Evolutionary conservation across 257 asterid genomes (phyloP).

Genomic region (Eustoma russellianum): DNA sequence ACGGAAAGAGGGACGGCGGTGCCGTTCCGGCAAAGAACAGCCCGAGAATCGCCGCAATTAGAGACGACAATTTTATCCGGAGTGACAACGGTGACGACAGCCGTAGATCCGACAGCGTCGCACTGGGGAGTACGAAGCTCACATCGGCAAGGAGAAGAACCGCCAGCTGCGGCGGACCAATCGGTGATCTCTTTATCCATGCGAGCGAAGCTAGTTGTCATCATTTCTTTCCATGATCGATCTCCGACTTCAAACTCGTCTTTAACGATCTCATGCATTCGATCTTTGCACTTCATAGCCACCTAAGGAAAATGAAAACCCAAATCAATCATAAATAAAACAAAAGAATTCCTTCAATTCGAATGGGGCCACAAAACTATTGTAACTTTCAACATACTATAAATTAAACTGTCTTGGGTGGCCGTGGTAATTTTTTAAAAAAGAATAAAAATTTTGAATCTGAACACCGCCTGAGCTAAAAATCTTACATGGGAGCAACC

Average conservation of each 20-base stretch:
- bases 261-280: conserved; percentile 87
- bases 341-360: too few relatives aligned
- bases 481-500: conserved; percentile 91
- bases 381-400: not conserved
- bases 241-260: conserved; percentile 39
- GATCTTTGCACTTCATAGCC: conserved; percentile 65
- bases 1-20: conserved; percentile 71
- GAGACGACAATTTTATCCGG: conserved; percentile 72
- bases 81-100: conserved; percentile 71
- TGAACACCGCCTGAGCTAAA: not conserved
- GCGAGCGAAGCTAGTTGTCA: conserved; percentile 48
- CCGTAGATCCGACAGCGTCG: conserved; percentile 97
- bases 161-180: conserved; percentile 19
- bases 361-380: too few relatives aligned
- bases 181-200: conserved; percentile 73
- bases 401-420: too few relatives aligned
- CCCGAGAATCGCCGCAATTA: conserved; percentile 95
- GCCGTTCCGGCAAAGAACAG: conserved; percentile 86
- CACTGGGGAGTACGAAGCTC: conserved; percentile 82
- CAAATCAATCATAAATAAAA: too few relatives aligned
- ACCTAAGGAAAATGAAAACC: conserved; percentile 35
- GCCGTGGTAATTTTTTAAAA: not conserved
- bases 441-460: not conserved
- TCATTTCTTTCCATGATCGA: conserved; percentile 45
- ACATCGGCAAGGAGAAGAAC: conserved; percentile 59